Evolutionary conservation across 192 early-diverging fungal species (phyloP).

Genomic region (Funneliformis geosporum): DNA sequence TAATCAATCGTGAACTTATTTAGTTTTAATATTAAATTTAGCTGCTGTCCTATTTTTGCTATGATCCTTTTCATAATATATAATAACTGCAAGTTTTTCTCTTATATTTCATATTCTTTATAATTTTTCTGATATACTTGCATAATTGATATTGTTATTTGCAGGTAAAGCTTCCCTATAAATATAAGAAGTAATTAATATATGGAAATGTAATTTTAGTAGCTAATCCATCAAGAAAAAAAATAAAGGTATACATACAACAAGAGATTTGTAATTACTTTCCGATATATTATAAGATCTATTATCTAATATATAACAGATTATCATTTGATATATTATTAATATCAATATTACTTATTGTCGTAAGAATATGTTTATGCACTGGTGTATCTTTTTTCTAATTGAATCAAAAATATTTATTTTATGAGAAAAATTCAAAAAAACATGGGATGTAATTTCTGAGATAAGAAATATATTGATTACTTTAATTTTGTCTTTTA

Average conservation of each 20-base stretch:
- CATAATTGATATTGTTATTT: no score
- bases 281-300: slow-evolving; percentile 13
- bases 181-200: neutral
- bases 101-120: no score
- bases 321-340: slow-evolving; percentile 13
- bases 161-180: no score
- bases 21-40: no score
- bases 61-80: no score
- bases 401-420: neutral
- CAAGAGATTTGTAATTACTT: neutral
- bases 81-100: no score
- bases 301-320: slow-evolving; percentile 15
- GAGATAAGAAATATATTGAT: neutral
- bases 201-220: neutral
- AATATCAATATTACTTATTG: neutral
- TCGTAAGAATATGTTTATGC: neutral
- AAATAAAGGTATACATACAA: neutral
- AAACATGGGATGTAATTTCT: no score
- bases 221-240: neutral
- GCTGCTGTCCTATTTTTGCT: no score
- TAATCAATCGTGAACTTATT: no score
- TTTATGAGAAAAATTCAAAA: neutral
- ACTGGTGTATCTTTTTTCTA: neutral
- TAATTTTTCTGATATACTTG: no score
- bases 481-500: neutral